These are phyloP conservation scores for Stromatinia cepivora DNA, from an alignment of 2,329 filamentous ascomycete species.

Conservation along the genomic window DNA sequence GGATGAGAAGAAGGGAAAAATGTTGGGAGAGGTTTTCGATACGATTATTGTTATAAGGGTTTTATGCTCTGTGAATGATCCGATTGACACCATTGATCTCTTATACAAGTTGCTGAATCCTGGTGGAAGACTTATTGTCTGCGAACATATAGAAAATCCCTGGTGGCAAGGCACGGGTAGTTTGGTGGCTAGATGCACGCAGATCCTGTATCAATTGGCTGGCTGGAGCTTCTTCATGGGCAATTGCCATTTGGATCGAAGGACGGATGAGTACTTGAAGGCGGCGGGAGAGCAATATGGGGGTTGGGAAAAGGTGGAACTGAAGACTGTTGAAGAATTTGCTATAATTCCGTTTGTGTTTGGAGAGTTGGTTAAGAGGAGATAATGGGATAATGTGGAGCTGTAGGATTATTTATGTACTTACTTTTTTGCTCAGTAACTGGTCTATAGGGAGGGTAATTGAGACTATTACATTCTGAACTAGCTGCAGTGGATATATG, in stretches of 20 bases:
- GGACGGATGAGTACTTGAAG: conserved; percentile 6
- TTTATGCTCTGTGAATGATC: not conserved
- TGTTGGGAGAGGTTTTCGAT: not conserved
- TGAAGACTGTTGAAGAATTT: not conserved
- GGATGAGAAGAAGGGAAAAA: not conserved
- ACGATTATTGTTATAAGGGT: not conserved
- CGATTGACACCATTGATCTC: not conserved
- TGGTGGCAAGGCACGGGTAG: conserved; percentile 2
- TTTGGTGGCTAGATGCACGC: not conserved
- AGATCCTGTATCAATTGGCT: not conserved
- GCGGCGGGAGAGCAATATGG: not conserved
- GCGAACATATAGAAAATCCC: not conserved
- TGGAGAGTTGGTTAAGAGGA: conserved; percentile 11
- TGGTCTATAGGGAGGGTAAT: too few relatives aligned
- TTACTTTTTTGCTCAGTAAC: too few relatives aligned
- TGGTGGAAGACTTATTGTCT: not conserved
- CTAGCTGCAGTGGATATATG: not conserved
- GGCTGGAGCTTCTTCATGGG: conserved; percentile 15
- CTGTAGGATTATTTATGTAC: too few relatives aligned
- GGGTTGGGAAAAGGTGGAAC: conserved; percentile 2
- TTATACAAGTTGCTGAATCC: not conserved
- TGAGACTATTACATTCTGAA: not conserved
- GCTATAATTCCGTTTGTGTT: not conserved
- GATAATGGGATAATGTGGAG: not conserved
- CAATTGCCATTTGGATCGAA: conserved; percentile 1